These are phyloP conservation scores for Eimeria acervulina DNA, from an alignment of 169 alveolate species.

Conservation along the genomic window DNA sequence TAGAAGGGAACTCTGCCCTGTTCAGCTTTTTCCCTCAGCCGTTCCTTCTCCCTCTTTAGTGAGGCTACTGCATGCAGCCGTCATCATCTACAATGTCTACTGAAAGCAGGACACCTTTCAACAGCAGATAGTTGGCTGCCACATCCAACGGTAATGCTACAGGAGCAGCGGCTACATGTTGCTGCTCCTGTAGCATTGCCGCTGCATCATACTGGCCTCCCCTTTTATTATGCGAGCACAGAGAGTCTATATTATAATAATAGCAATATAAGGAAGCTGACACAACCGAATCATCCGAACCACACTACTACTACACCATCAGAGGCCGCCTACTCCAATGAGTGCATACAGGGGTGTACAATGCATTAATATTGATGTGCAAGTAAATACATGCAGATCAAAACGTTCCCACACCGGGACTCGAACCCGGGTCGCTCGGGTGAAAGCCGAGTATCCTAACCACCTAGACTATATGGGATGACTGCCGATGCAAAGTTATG, in stretches of 20 bases:
- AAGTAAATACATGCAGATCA: no score
- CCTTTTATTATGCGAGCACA: no score
- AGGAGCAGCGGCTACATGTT: not conserved
- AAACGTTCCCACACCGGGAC: constrained; percentile 96
- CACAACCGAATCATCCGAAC: no score
- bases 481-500: no score
- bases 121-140: not conserved
- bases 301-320: no score
- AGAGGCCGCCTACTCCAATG: no score
- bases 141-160: not conserved
- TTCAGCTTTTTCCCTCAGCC: not conserved
- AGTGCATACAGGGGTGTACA: no score
- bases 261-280: no score
- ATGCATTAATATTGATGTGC: no score
- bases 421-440: constrained; percentile 99
- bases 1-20: not conserved
- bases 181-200: not conserved
- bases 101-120: not conserved
- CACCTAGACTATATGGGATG: constrained; percentile 96
- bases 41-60: not conserved
- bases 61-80: not conserved
- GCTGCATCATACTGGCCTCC: no score
- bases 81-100: not conserved
- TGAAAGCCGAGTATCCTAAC: constrained; percentile 99
- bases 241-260: no score